phyloP scores from a whole-genome alignment of 2,329 filamentous ascomycete species.

The Rutstroemia sp. region DNA sequence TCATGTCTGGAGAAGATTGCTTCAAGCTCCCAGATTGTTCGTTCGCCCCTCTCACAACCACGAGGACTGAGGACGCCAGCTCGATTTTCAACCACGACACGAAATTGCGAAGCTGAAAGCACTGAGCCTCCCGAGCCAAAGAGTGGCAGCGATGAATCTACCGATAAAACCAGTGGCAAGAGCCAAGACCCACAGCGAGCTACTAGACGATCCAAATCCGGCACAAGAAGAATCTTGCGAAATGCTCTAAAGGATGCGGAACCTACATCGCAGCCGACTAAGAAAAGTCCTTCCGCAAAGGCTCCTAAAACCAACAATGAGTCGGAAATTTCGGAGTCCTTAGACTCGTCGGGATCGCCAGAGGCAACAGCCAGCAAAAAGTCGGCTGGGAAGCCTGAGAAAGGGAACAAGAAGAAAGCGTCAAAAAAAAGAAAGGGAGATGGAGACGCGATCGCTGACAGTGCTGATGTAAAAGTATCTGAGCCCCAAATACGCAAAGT shows the following conservation, averaged over 20 bases:
- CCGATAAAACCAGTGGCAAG: background rate
- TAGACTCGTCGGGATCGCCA: too few species aligned
- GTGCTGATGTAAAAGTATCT: background rate
- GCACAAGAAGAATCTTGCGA: too few species aligned
- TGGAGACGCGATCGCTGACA: background rate
- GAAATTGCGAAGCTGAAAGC: background rate
- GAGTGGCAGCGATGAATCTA: background rate
- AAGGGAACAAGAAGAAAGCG: background rate
- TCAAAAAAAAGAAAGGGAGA: background rate
- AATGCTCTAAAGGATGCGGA: too few species aligned
- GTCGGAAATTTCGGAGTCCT: too few species aligned
- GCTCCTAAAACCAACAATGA: background rate
- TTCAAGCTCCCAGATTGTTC: conserved; percentile 1
- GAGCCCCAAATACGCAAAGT: conserved; percentile 6
- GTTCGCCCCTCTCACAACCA: conserved; percentile 1
- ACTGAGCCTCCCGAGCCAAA: background rate
- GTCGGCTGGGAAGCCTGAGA: background rate
- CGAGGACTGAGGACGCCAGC: background rate
- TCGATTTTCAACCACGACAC: conserved; percentile 10
- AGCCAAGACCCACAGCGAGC: background rate
- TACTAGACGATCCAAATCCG: background rate
- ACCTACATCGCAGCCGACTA: background rate
- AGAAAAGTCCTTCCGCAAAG: background rate
- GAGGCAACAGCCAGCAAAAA: background rate
- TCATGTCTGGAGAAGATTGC: conserved; percentile 17